phyloP scores from a whole-genome alignment of 202 grass and related monocot species.

The Schoenoplectus tabernaemontani region DNA sequence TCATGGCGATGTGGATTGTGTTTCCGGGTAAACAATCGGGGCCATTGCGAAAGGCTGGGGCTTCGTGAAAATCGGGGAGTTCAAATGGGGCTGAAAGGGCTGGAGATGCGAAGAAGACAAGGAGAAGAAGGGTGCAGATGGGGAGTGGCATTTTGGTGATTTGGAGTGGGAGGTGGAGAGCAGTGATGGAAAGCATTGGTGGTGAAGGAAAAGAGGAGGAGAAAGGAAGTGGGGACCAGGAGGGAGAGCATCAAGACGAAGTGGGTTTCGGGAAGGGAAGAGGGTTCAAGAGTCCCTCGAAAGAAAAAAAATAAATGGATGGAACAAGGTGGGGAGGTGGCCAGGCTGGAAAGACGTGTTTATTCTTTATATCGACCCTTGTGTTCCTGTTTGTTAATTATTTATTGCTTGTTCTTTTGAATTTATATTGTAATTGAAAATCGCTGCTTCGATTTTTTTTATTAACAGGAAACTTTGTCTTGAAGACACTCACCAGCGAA shows the following conservation, averaged over 20 bases:
- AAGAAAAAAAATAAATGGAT: conserved; percentile 1
- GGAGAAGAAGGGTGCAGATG: not conserved
- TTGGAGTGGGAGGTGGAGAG: not conserved
- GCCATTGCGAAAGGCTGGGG: conserved; percentile 84
- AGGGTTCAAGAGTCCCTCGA: not conserved
- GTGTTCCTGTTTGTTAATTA: not conserved
- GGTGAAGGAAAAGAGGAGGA: not conserved
- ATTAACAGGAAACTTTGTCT: too few relatives aligned
- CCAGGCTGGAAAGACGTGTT: conserved; percentile 31
- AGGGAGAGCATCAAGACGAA: not conserved
- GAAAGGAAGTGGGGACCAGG: not conserved
- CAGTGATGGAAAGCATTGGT: not conserved
- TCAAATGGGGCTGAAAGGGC: conserved; percentile 22
- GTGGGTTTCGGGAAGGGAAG: not conserved
- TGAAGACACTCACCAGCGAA: too few relatives aligned
- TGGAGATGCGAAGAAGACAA: not conserved
- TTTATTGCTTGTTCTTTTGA: not conserved
- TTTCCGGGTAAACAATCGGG: conserved; percentile 41
- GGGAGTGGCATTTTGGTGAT: conserved; percentile 5
- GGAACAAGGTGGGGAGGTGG: not conserved
- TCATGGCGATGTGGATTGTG: conserved; percentile 91
- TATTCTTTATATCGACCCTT: not conserved
- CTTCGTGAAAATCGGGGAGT: conserved; percentile 69
- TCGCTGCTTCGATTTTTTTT: too few relatives aligned
- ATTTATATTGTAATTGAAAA: too few relatives aligned